Conservation (phyloP, 257 asterid species). For the Plantago ovata region DNA sequence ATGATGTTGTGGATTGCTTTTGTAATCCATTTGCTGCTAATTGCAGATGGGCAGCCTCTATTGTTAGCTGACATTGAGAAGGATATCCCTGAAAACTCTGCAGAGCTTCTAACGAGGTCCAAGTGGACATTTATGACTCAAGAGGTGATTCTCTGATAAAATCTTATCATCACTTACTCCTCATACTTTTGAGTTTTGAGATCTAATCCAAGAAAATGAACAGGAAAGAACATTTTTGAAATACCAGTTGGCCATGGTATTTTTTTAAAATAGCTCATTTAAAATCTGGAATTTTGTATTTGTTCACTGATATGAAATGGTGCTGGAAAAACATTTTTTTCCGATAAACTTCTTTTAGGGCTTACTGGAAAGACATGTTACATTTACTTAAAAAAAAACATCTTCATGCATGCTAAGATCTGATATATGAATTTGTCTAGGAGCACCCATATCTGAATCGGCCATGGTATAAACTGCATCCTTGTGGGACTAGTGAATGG, state of each 20-base stretch:
- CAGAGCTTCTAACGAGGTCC: constrained; percentile 40
- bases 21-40: constrained; percentile 7
- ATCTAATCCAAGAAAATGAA: too few species aligned
- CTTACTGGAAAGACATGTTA: too few species aligned
- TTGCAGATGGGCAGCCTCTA: constrained; percentile 82
- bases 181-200: not conserved
- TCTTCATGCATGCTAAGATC: too few species aligned
- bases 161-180: not conserved
- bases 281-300: too few species aligned
- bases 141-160: constrained; percentile 46
- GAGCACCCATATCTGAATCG: constrained; percentile 75
- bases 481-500: constrained; percentile 90
- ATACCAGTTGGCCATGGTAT: too few species aligned
- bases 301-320: too few species aligned
- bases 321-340: too few species aligned
- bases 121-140: constrained; percentile 83
- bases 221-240: too few species aligned
- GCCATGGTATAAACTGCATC: constrained; percentile 83
- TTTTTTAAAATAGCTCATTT: too few species aligned
- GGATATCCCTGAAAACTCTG: constrained; percentile 48
- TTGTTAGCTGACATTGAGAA: constrained; percentile 51
- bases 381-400: too few species aligned
- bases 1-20: constrained; percentile 3
- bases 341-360: too few species aligned
- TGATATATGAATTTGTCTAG: constrained; percentile 24